These are phyloP conservation scores for Penicillium verhagenii DNA, from an alignment of 495 filamentous ascomycete genomes.

Conservation along the genomic window DNA sequence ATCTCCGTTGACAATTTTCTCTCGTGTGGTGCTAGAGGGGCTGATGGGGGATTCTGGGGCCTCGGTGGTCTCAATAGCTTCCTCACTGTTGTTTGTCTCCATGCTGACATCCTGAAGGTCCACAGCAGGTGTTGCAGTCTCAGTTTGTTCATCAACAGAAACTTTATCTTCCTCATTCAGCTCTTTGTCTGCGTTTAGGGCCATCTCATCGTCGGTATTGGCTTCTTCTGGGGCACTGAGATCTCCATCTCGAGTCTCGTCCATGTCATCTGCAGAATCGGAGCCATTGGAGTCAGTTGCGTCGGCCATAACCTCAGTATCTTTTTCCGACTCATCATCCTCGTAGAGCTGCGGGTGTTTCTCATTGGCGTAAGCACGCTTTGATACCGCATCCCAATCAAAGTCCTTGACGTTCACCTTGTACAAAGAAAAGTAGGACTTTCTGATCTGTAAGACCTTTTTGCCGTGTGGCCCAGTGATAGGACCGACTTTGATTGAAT, in stretches of 20 bases:
- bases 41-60: background rate
- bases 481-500: conserved; percentile 16
- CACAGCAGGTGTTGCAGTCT: background rate
- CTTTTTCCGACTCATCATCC: background rate
- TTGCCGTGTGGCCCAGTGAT: background rate
- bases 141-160: too few species aligned
- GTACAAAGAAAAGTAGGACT: too few species aligned
- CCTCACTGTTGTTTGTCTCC: too few species aligned
- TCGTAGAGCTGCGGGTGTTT: background rate
- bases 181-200: too few species aligned
- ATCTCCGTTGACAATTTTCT: too few species aligned
- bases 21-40: too few species aligned
- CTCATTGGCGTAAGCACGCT: background rate
- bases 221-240: background rate
- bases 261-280: background rate
- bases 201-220: background rate
- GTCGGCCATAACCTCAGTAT: background rate
- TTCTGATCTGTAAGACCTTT: too few species aligned
- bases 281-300: background rate
- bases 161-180: too few species aligned
- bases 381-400: background rate
- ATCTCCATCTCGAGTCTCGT: background rate
- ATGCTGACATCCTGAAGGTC: background rate
- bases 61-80: background rate
- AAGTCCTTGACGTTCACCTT: background rate